These are phyloP conservation scores for Corrigiola litoralis DNA, from an alignment of 179 eudicot species.

Conservation along the genomic window DNA sequence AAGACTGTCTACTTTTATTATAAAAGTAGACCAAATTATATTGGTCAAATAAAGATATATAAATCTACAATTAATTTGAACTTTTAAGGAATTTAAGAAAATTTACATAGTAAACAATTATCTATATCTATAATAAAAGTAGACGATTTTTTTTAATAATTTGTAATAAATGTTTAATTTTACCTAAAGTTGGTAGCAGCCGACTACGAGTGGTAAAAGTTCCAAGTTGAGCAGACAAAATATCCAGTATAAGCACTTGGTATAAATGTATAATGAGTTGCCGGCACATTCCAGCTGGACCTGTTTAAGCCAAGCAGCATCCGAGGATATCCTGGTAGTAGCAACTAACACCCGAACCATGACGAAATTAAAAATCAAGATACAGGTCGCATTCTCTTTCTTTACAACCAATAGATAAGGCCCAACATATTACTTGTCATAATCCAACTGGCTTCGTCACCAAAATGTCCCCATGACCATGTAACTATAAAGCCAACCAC, in stretches of 20 bases:
- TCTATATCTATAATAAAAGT: no score
- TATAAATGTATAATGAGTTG: neutral
- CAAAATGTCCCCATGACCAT: neutral
- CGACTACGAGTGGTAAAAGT: no score
- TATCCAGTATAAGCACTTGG: neutral
- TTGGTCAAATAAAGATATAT: no score
- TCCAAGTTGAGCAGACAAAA: neutral
- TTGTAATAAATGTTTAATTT: no score
- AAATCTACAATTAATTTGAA: no score
- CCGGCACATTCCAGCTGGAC: constrained; percentile 20
- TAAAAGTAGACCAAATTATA: no score
- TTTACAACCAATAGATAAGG: constrained; percentile 10
- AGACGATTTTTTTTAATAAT: no score
- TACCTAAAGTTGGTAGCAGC: no score
- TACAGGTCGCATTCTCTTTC: neutral
- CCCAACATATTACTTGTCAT: constrained; percentile 7
- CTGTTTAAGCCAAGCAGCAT: constrained; percentile 6
- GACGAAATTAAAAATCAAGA: neutral
- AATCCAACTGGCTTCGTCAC: constrained; percentile 11
- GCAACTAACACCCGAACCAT: constrained; percentile 5
- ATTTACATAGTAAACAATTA: no score
- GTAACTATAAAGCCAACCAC: constrained; percentile 30
- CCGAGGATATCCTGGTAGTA: constrained; percentile 13
- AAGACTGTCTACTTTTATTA: no score
- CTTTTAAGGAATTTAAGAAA: no score